Conservation (phyloP, 1,284 basidiomycete species). For the Boletus albobrunnescens region DNA sequence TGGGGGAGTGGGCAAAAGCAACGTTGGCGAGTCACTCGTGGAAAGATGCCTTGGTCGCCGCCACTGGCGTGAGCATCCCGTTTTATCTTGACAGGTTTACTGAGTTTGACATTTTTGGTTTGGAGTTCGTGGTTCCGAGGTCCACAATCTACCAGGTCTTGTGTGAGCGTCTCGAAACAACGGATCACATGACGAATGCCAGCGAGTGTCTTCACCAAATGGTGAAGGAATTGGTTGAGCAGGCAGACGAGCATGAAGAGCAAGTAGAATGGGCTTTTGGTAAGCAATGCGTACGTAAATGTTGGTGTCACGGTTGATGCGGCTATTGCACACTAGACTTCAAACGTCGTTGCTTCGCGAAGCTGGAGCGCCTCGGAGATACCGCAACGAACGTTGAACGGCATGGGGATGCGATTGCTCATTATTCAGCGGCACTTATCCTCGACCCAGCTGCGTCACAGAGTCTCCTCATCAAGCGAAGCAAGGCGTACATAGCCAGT, state of each 20-base stretch:
- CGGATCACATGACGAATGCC: no score
- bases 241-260: background rate
- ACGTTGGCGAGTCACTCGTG: background rate
- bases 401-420: background rate
- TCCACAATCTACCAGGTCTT: background rate
- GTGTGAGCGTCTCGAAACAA: background rate
- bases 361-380: background rate
- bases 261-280: background rate
- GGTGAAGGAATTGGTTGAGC: background rate
- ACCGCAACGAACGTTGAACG: background rate
- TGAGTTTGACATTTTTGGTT: no score
- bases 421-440: background rate
- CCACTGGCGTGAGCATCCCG: background rate
- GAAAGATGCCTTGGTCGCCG: background rate
- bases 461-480: background rate
- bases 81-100: no score
- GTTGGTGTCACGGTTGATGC: background rate
- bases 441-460: background rate
- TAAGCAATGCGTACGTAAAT: background rate
- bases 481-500: background rate
- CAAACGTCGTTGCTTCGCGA: background rate
- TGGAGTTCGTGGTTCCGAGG: background rate
- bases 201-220: background rate
- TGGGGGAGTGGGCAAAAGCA: background rate
- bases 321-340: background rate